These are phyloP conservation scores for Ceratocystis eucalypticola DNA, from an alignment of 2,329 filamentous ascomycete species.

Conservation along the genomic window DNA sequence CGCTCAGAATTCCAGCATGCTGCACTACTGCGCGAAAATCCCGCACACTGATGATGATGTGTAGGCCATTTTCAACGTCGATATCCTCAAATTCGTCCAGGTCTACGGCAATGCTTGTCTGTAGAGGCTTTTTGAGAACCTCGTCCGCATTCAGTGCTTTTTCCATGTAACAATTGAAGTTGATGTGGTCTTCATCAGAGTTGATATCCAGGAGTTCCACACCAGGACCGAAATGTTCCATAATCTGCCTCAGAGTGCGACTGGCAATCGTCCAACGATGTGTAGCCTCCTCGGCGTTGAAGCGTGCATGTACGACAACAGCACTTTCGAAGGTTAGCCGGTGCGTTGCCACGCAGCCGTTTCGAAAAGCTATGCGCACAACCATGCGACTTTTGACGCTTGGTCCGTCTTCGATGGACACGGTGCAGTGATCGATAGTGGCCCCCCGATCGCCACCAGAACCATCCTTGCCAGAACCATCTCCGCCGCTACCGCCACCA, in stretches of 20 bases:
- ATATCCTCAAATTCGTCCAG: constrained; percentile 66
- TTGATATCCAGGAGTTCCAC: constrained; percentile 72
- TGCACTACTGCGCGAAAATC: constrained; percentile 69
- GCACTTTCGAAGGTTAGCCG: constrained; percentile 60
- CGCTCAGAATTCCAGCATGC: constrained; percentile 57
- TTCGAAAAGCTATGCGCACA: constrained; percentile 59
- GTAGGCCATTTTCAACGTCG: constrained; percentile 57
- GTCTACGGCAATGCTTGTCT: constrained; percentile 66
- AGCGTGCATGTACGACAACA: constrained; percentile 63
- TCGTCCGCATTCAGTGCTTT: constrained; percentile 58
- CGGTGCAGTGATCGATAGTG: constrained; percentile 60
- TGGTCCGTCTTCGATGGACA: constrained; percentile 57
- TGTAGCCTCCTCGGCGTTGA: constrained; percentile 49
- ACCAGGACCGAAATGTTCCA: constrained; percentile 68
- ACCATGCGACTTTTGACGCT: constrained; percentile 61
- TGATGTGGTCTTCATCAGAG: constrained; percentile 56
- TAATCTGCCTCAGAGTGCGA: constrained; percentile 56
- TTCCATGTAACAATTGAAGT: constrained; percentile 71
- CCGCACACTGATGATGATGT: constrained; percentile 69
- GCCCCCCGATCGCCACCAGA: constrained; percentile 39
- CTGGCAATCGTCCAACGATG: constrained; percentile 64
- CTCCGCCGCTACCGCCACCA: constrained; percentile 41
- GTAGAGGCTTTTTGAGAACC: constrained; percentile 64
- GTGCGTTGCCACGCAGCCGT: constrained; percentile 66
- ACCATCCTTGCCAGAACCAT: constrained; percentile 43